Percentiles rank a stretch among this genome's conserved stretches.
Conservation (phyloP, 2,329 filamentous ascomycete genomes). For the Pleoardoris graminearum region DNA sequence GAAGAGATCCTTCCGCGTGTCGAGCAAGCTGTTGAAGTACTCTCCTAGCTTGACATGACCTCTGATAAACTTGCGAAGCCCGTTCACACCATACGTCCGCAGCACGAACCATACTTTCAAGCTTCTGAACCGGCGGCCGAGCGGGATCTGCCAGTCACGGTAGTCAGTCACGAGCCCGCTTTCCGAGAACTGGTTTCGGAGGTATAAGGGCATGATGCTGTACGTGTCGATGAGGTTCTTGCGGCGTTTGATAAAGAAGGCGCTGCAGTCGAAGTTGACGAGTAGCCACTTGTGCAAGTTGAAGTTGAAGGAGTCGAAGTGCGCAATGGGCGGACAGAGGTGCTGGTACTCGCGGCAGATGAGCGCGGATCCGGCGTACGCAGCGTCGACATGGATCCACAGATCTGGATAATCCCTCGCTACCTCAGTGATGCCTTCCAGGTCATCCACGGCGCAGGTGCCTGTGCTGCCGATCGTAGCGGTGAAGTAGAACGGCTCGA, state of each 20-base stretch:
- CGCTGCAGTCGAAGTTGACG: conserved; percentile 83
- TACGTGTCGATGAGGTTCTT: conserved; percentile 78
- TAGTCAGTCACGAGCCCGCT: conserved; percentile 89
- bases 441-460: conserved; percentile 85
- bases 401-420: conserved; percentile 61
- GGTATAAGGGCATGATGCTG: conserved; percentile 77
- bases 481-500: conserved; percentile 86
- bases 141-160: conserved; percentile 94
- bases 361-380: conserved; percentile 86
- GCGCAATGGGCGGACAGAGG: conserved; percentile 62
- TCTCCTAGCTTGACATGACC: conserved; percentile 71
- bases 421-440: conserved; percentile 67
- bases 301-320: conserved; percentile 87
- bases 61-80: conserved; percentile 73
- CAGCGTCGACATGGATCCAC: conserved; percentile 94
- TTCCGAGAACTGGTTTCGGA: conserved; percentile 80
- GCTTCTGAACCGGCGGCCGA: conserved; percentile 83
- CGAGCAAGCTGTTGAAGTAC: conserved; percentile 65
- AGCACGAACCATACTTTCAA: conserved; percentile 97
- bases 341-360: conserved; percentile 79
- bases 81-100: conserved; percentile 76
- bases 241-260: conserved; percentile 76
- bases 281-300: conserved; percentile 99
- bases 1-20: conserved; percentile 69
- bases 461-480: conserved; percentile 84